Percentiles rank a stretch among this genome's conserved stretches.
Conservation (phyloP, 345 rosid species). For the Gossypium mustelinum region DNA sequence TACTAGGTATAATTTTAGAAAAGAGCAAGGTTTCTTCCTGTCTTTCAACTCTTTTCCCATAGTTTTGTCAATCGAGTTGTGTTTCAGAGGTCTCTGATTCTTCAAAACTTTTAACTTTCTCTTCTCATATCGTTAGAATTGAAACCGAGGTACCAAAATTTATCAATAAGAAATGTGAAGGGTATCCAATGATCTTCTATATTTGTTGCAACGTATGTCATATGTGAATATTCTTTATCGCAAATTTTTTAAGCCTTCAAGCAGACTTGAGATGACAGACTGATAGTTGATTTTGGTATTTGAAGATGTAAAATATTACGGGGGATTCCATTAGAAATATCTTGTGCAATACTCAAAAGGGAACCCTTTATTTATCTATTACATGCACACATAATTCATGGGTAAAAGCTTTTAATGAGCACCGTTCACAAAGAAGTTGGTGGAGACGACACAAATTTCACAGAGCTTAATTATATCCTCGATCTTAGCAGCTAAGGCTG, state of each 20-base stretch:
- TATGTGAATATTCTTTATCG: neutral
- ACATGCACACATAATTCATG: neutral
- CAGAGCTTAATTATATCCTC: neutral
- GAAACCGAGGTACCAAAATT: neutral
- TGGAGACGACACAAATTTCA: constrained; percentile 10
- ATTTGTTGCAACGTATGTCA: neutral
- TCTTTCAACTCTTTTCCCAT: neutral
- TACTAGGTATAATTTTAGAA: neutral
- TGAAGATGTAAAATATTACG: neutral
- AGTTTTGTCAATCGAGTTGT: neutral
- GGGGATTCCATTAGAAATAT: neutral
- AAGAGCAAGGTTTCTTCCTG: neutral
- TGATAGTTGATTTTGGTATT: neutral
- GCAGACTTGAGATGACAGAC: neutral
- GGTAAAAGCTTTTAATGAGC: neutral
- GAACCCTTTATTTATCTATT: constrained; percentile 5
- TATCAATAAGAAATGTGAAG: neutral
- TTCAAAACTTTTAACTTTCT: neutral
- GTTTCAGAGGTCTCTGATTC: neutral
- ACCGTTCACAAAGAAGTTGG: neutral
- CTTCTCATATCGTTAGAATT: neutral
- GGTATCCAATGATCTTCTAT: neutral
- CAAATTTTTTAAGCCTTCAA: neutral
- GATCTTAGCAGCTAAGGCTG: neutral
- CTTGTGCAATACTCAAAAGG: neutral